Conservation (phyloP, 768 basidiomycete genomes). For the Leccinum disarticulatum region DNA sequence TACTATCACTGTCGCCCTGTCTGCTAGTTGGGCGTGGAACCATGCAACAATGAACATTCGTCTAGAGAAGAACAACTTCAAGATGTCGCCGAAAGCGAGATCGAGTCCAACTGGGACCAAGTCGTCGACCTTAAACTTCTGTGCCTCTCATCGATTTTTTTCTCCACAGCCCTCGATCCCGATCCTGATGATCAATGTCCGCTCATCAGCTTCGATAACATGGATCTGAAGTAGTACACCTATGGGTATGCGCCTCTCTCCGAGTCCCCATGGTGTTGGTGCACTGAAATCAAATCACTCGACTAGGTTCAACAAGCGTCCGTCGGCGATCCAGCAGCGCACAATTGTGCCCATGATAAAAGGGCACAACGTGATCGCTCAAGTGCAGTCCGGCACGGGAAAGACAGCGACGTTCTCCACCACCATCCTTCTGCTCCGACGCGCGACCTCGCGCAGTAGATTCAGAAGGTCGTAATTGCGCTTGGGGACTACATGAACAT, state of each 20-base stretch:
- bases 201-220: constrained; percentile 84
- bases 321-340: constrained; percentile 98
- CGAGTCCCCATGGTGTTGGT: background rate
- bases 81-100: constrained; percentile 80
- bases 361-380: constrained; percentile 98
- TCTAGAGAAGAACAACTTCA: constrained; percentile 71
- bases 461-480: constrained; percentile 94
- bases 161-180: background rate
- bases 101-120: constrained; percentile 99
- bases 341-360: constrained; percentile 98
- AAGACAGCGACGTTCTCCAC: constrained; percentile 99
- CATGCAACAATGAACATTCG: too few relatives aligned
- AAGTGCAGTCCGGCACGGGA: constrained; percentile 98
- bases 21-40: too few relatives aligned
- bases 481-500: constrained; percentile 95
- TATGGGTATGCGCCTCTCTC: constrained; percentile 67
- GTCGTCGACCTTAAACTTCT: constrained; percentile 70
- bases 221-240: constrained; percentile 97
- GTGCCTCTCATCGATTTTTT: constrained; percentile 41
- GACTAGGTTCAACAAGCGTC: constrained; percentile 88
- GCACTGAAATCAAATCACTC: background rate
- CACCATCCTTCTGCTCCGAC: constrained; percentile 95
- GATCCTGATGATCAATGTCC: constrained; percentile 23
- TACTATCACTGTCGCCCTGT: too few relatives aligned
- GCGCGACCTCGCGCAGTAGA: constrained; percentile 96